A percentile compares a stretch with the other conserved stretches of the same genome.
Conservation (phyloP, 2,329 filamentous ascomycete species). For the Cadophora sp. region DNA sequence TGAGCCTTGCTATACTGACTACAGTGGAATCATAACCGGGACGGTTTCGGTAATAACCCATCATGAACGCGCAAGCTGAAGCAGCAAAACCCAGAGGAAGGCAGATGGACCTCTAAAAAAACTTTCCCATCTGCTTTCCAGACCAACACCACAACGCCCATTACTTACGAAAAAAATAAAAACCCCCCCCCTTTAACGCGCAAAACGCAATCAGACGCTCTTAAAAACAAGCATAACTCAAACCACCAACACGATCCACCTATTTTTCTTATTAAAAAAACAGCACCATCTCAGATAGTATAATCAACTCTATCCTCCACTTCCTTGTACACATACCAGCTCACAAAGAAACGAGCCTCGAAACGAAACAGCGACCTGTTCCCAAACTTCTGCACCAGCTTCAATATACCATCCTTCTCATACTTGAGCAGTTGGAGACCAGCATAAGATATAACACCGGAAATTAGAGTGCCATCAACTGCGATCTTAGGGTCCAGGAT, state of each 20-base stretch:
- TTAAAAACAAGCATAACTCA: background rate
- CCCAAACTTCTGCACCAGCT: conserved; percentile 3
- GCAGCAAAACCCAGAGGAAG: background rate
- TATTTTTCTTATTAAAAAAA: too few relatives aligned
- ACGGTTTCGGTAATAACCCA: background rate
- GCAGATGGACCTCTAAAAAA: too few relatives aligned
- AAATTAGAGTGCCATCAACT: background rate
- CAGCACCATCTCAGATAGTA: background rate
- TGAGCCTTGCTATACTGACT: too few relatives aligned
- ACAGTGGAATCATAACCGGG: too few relatives aligned
- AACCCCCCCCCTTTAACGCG: too few relatives aligned
- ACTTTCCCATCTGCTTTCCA: too few relatives aligned
- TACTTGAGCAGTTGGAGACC: background rate
- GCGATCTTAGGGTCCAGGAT: background rate
- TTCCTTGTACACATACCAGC: conserved; percentile 2
- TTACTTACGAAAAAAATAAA: too few relatives aligned
- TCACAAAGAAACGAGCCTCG: background rate
- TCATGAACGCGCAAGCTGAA: background rate
- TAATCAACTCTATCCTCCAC: background rate
- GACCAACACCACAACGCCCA: too few relatives aligned
- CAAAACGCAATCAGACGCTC: too few relatives aligned
- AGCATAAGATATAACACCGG: background rate
- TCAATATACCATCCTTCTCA: background rate
- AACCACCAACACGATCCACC: background rate
- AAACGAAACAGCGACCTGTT: background rate